A percentile compares a stretch with the other conserved stretches of the same genome.
These are phyloP conservation scores for Penicillium robsamsonii DNA, from an alignment of 495 filamentous ascomycete genomes.

Conservation along the genomic window DNA sequence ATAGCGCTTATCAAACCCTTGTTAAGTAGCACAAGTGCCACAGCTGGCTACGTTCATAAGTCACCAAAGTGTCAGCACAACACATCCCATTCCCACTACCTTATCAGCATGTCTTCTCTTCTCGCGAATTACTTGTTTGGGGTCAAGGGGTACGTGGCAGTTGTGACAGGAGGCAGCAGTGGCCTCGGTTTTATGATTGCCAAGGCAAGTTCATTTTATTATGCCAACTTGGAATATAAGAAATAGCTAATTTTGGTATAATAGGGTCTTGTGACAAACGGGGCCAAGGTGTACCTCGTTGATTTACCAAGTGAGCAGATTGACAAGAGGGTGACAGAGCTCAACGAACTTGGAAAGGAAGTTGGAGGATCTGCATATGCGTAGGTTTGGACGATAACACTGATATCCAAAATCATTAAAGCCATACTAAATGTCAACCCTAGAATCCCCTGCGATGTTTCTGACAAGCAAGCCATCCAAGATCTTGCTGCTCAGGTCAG, in stretches of 20 bases:
- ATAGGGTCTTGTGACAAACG: slow-evolving; percentile 42
- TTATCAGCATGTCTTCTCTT: slow-evolving; percentile 13
- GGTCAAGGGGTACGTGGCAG: slow-evolving; percentile 40
- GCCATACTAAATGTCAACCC: not conserved
- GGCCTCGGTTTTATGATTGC: slow-evolving; percentile 47
- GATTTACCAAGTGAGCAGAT: slow-evolving; percentile 38
- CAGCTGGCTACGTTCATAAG: not conserved
- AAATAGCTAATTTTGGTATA: not conserved
- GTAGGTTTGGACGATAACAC: slow-evolving; percentile 13
- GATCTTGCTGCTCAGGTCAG: slow-evolving; percentile 23
- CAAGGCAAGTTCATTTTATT: slow-evolving; percentile 22
- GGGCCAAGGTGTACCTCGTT: slow-evolving; percentile 43
- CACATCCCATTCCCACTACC: not conserved
- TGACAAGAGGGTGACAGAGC: slow-evolving; percentile 26
- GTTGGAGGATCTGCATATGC: slow-evolving; percentile 36
- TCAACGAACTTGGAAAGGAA: slow-evolving; percentile 30
- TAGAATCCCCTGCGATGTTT: slow-evolving; percentile 40
- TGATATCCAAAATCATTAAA: not conserved
- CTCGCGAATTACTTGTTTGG: slow-evolving; percentile 13
- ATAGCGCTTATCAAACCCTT: not conserved
- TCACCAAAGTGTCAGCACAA: not conserved
- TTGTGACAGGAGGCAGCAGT: slow-evolving; percentile 46
- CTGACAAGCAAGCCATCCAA: slow-evolving; percentile 37
- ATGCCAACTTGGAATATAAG: not conserved
- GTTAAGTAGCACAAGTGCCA: not conserved